Base-by-base conservation (phyloP, 257 asterid genomes). In the Paulownia fortunei region DNA sequence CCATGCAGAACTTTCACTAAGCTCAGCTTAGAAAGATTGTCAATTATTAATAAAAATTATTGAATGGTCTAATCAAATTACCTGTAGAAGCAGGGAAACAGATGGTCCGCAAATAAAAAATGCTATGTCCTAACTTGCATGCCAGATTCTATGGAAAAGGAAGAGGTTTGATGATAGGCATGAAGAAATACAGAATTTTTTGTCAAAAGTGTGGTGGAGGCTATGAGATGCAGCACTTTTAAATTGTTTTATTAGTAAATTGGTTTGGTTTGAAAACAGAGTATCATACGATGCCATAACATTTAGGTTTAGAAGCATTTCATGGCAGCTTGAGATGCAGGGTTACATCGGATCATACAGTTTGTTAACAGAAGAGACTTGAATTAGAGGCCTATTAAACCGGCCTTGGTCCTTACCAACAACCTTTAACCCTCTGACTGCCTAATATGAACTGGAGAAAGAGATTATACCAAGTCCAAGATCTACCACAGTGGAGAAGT, bases 311-410 rank as follows among this genome's bases (percentile, higher is more conserved):
- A 18, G 8, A 52, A 39, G 42, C 73, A 69, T 41, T 44, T 30
- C 27, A 70, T 41, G 71, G 16, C 69, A 54, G 41, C 76, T n/a
- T 37, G 52, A 67, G 13, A 66, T 27, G 49, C 3, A 76, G 37
- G 27, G 8, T 42, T 24, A 52, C 68, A 52, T 16, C 19, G 63
- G 51, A 51, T 62, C 16, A 47, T 80, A 12, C 54, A 54, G 19
- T 30, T 64, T 34, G 26, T 62, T 63, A 30, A 41, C 1, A 27
- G 12, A 27, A 36, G 15, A 69, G n/a, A n/a, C n/a, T 47, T 21
- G 63, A 42, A 13, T 47, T 15, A 42, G 60, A 74, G 65, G 59
- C 49, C 51, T 16, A 11, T 58, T 42, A 49, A 34, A 26, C 49
- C 21, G 39, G 27, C 73, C 36, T 58, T 56, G 6, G 18, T 55